Conservation (phyloP, 805 yeast species). For the Spathaspora sp. region DNA sequence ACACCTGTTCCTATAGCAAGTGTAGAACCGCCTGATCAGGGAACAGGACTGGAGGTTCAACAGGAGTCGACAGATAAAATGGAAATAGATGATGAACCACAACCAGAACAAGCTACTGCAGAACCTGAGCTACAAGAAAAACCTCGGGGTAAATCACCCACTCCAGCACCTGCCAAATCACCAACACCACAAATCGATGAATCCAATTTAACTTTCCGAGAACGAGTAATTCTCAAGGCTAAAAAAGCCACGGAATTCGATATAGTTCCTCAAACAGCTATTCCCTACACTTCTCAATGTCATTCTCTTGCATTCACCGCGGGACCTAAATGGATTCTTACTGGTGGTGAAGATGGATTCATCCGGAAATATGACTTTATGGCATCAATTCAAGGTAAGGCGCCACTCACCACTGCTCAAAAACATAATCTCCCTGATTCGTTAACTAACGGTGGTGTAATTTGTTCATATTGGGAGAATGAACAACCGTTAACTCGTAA, state of each 20-base stretch:
- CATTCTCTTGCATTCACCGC: slow-evolving; percentile 73
- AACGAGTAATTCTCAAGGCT: slow-evolving; percentile 40
- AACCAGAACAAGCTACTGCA: background rate
- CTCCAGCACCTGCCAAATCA: background rate
- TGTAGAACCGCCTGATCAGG: background rate
- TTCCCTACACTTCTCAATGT: slow-evolving; percentile 76
- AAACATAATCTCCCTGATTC: slow-evolving; percentile 78
- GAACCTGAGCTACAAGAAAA: background rate
- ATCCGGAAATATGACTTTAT: slow-evolving; percentile 86
- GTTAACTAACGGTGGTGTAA: slow-evolving; percentile 77
- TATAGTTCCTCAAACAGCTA: slow-evolving; percentile 81
- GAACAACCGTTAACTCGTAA: slow-evolving; percentile 71
- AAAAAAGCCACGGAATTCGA: slow-evolving; percentile 56
- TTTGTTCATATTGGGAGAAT: slow-evolving; percentile 90
- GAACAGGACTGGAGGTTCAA: background rate
- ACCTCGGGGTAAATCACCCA: slow-evolving; percentile 4
- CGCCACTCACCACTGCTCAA: slow-evolving; percentile 87
- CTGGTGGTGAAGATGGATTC: slow-evolving; percentile 96
- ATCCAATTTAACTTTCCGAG: slow-evolving; percentile 15
- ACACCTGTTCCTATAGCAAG: background rate
- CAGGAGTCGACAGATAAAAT: background rate
- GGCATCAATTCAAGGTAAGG: slow-evolving; percentile 80
- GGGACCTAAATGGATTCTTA: slow-evolving; percentile 82
- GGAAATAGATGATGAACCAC: background rate
- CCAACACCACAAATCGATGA: background rate